Conservation (phyloP, 768 basidiomycete genomes). For the Mycena pura region DNA sequence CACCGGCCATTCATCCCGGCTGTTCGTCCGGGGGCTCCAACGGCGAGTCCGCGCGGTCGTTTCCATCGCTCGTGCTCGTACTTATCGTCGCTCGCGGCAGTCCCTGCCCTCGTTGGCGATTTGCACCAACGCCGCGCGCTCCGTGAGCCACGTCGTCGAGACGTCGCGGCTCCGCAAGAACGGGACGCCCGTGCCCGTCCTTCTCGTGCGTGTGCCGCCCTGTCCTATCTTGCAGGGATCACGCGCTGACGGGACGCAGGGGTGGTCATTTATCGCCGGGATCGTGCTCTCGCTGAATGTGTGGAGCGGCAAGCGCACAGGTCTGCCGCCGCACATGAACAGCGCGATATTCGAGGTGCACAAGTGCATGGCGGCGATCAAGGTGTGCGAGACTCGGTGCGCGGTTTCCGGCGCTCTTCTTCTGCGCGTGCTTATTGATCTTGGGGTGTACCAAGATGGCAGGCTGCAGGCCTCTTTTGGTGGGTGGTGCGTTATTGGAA, state of each 20-base stretch:
- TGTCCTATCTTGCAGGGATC: slow-evolving; percentile 4
- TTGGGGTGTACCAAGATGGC: slow-evolving; percentile 15
- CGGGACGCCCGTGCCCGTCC: slow-evolving; percentile 23
- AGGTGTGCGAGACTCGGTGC: slow-evolving; percentile 19
- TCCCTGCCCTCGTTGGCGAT: slow-evolving; percentile 55
- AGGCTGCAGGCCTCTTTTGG: slow-evolving; percentile 12
- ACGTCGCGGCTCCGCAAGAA: slow-evolving; percentile 30
- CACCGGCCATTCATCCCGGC: slow-evolving; percentile 58
- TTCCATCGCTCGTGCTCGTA: too few relatives aligned
- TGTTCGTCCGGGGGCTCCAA: background rate
- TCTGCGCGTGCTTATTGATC: background rate
- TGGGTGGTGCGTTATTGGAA: background rate
- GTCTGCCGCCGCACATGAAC: slow-evolving; percentile 38
- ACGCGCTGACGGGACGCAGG: slow-evolving; percentile 29
- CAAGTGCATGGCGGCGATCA: slow-evolving; percentile 45
- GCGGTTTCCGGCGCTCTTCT: background rate
- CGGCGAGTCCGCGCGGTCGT: slow-evolving; percentile 15
- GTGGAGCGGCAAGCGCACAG: slow-evolving; percentile 45
- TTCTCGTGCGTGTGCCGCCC: background rate
- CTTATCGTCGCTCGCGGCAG: too few relatives aligned
- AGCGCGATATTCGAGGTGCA: slow-evolving; percentile 41
- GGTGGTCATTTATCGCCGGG: slow-evolving; percentile 37
- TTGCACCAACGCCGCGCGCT: slow-evolving; percentile 58
- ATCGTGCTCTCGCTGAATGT: slow-evolving; percentile 36
- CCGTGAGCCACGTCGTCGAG: slow-evolving; percentile 52